Evolutionary conservation across 768 basidiomycete species (phyloP), one percentile per base, ranked within the genome.

Genomic region (Suillus subaureus): DNA sequence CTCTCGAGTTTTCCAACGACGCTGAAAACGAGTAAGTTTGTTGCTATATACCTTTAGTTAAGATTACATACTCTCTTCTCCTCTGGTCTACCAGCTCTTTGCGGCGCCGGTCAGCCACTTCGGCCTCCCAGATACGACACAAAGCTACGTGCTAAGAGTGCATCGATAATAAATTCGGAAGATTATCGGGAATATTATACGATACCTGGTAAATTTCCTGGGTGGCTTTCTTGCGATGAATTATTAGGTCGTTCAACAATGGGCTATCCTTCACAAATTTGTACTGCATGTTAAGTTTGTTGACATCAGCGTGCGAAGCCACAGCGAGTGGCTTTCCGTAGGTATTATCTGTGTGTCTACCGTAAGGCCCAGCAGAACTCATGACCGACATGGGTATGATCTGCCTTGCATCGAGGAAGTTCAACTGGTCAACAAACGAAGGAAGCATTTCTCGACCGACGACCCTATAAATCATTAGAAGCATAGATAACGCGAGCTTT

Each of bases 61-160:
- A 33, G 9, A 31, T 54, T 6, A 28, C 52, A 54, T 18, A 54
- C 52, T 54, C 52, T 54, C 31, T 54, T 54, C 31, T 54, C 28
- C 52, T 54, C 18, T 54, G 52, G 28, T 54, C 52, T 18, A 54
- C 18, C 28, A 54, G 52, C 31, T 54, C 52, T 54, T 31, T 54
- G 28, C 52, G 52, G 31, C 31, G 52, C 28, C 11, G 52, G 18
- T 31, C 28, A 31, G 52, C 52, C 16, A 31, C 52, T 28, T 54
- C 52, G 4, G 52, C 52, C 52, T 54, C 52, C 52, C 54, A 55
- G 21, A 33, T 55, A 31, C 31, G 54, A 21, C 54, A 55, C 11
- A 33, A 55, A 12, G 31, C 21, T 33, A 6, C 28, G 28, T 54
- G 52, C 52, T 54, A 33, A 33, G 2, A 54, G 28, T 5, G 28